A percentile compares a stretch with the other conserved stretches of the same genome.
These are phyloP conservation scores for Talaromyces piceae DNA, from an alignment of 2,329 filamentous ascomycete species.

Conservation along the genomic window DNA sequence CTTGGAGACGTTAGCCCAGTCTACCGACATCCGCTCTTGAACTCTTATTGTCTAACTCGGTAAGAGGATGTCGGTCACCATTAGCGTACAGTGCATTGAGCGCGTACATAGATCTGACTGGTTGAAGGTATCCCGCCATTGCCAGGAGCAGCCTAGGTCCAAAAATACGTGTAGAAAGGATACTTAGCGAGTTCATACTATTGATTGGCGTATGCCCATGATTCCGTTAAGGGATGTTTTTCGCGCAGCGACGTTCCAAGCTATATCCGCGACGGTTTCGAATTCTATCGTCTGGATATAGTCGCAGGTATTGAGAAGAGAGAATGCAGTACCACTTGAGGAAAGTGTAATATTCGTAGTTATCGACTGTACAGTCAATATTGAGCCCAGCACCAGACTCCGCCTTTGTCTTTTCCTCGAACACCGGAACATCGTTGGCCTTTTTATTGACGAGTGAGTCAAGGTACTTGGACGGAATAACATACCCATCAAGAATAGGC, in stretches of 20 bases:
- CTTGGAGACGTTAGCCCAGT: slow-evolving; percentile 31
- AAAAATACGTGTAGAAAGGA: slow-evolving; percentile 31
- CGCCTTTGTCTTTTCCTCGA: slow-evolving; percentile 31
- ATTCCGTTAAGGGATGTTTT: slow-evolving; percentile 19
- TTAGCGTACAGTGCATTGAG: slow-evolving; percentile 32
- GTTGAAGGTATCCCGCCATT: slow-evolving; percentile 30
- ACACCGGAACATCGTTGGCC: slow-evolving; percentile 29
- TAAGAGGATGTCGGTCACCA: slow-evolving; percentile 19
- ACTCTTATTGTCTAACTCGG: slow-evolving; percentile 22
- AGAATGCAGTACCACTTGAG: slow-evolving; percentile 29
- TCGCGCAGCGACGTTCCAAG: slow-evolving; percentile 22
- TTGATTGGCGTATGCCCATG: slow-evolving; percentile 23
- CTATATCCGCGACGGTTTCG: slow-evolving; percentile 15
- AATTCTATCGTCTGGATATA: slow-evolving; percentile 21
- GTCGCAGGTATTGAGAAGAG: slow-evolving; percentile 19
- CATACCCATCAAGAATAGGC: slow-evolving; percentile 20
- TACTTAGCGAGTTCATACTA: slow-evolving; percentile 20
- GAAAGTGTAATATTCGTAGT: slow-evolving; percentile 20
- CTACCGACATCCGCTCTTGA: slow-evolving; percentile 22
- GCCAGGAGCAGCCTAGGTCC: slow-evolving; percentile 31
- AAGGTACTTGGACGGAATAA: slow-evolving; percentile 21
- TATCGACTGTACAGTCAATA: slow-evolving; percentile 19
- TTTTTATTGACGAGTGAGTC: slow-evolving; percentile 19
- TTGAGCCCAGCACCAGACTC: slow-evolving; percentile 21
- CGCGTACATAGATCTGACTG: slow-evolving; percentile 33